These are phyloP conservation scores for Lobosporangium transversale DNA, from an alignment of 192 early-diverging fungal genomes.

Conservation along the genomic window DNA sequence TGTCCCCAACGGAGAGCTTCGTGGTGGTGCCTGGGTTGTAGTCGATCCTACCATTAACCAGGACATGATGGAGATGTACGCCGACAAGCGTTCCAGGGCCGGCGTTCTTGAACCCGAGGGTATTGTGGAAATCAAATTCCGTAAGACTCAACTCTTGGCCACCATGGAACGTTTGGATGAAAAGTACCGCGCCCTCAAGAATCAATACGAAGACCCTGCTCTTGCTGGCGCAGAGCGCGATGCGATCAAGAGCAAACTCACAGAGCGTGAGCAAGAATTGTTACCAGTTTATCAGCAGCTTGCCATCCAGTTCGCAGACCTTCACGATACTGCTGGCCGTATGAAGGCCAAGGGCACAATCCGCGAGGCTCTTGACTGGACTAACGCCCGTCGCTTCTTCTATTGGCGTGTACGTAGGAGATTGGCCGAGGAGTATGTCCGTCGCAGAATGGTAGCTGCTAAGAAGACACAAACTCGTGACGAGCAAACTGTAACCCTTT, in stretches of 20 bases:
- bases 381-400: conserved; percentile 84
- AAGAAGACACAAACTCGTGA: conserved; percentile 60
- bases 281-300: conserved; percentile 94
- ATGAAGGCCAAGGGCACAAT: conserved; percentile 96
- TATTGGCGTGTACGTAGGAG: conserved; percentile 92
- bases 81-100: conserved; percentile 88
- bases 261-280: conserved; percentile 86
- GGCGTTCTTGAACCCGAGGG: conserved; percentile 98
- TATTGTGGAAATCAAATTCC: conserved; percentile 98
- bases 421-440: conserved; percentile 81
- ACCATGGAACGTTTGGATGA: conserved; percentile 94
- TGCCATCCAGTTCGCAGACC: conserved; percentile 95
- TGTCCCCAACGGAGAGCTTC: conserved; percentile 92
- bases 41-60: conserved; percentile 96
- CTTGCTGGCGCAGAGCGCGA: conserved; percentile 69
- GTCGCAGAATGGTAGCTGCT: conserved; percentile 64
- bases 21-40: conserved; percentile 99
- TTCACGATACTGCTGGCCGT: conserved; percentile 95
- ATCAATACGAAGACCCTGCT: conserved; percentile 60
- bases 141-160: conserved; percentile 89
- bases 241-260: conserved; percentile 74
- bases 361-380: conserved; percentile 81
- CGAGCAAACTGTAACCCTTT: conserved; percentile 60
- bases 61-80: conserved; percentile 99
- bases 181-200: conserved; percentile 79